Evolutionary conservation across 106 monocot genomes (phyloP), one percentile per base, ranked within the genome.

Genomic region (Narthecium ossifragum): DNA sequence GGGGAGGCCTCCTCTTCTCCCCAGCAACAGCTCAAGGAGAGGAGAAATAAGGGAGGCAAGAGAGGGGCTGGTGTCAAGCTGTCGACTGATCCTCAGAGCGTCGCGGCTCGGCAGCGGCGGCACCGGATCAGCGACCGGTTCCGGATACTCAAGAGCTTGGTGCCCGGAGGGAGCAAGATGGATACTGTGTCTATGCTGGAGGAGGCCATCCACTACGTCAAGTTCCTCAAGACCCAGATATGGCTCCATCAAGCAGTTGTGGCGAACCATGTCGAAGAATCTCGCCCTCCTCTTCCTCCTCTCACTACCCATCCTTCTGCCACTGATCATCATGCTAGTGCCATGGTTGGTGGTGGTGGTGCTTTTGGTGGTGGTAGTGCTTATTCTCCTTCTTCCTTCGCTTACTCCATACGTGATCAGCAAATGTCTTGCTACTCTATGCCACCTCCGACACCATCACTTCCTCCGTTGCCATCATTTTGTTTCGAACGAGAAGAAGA

Each of bases 131-230:
- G 88, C 58, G 80, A 89, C 47, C 66, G 84, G 45, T 89, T 89
- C 64, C 53, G 74, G 50, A 62, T 81, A 15, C 69, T 89, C 14
- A 77, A 81, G 69, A 84, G 88, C 65, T 36, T 89, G 39, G 88
- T 89, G 20, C 88, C 88, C 6, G 88, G 88, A 0, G 88, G 88
- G 12, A 84, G 74, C 78, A 89, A 89, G 67, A 81, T 89, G 88
- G 88, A 89, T 72, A 89, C 88, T 3, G 88, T 84, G 13, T 84
- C 88, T 51, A 84, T 89, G 88, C 71, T 89, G 6, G 88, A 89
- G 51, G 84, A 89, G 46, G 88, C 88, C 57, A 89, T 89, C 43
- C 80, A 80, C 67, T 89, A 89, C 53, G 88, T 89, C 25, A 84
- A 89, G 80, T 89, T 84, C 61, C 77, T 89, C 52, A 80, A 89